Evolutionary conservation across 2,329 filamentous ascomycete species (phyloP).

Genomic region (Apiospora pterosperma): DNA sequence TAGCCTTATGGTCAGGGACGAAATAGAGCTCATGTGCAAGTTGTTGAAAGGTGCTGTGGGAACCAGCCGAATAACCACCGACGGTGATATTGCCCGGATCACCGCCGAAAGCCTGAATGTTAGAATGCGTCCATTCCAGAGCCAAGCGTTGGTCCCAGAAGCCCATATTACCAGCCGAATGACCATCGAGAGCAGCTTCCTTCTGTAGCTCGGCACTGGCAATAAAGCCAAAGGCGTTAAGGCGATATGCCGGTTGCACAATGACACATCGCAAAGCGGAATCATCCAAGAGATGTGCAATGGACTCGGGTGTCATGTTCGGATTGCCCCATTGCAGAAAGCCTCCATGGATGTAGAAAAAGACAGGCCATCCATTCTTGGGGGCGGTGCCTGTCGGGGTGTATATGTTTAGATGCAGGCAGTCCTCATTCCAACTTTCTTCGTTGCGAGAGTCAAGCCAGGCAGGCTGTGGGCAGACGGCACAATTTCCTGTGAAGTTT

Average conservation of each 20-base stretch:
- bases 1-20: slow-evolving; percentile 37
- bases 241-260: slow-evolving; percentile 52
- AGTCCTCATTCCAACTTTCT: slow-evolving; percentile 45
- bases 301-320: slow-evolving; percentile 36
- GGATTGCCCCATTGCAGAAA: slow-evolving; percentile 54
- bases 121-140: slow-evolving; percentile 52
- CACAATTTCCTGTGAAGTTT: slow-evolving; percentile 32
- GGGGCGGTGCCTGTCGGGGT: slow-evolving; percentile 44
- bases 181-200: slow-evolving; percentile 31
- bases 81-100: slow-evolving; percentile 43
- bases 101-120: slow-evolving; percentile 34
- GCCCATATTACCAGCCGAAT: slow-evolving; percentile 40
- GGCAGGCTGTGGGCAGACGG: slow-evolving; percentile 49
- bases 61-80: slow-evolving; percentile 52
- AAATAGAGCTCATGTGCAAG: slow-evolving; percentile 50
- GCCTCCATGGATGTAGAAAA: slow-evolving; percentile 55
- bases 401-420: slow-evolving; percentile 54
- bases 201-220: slow-evolving; percentile 40
- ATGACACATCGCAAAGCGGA: slow-evolving; percentile 46
- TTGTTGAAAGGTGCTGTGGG: slow-evolving; percentile 55
- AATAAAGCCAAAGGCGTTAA: slow-evolving; percentile 55
- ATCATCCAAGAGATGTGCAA: slow-evolving; percentile 43
- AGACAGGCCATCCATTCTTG: slow-evolving; percentile 50
- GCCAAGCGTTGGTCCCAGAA: slow-evolving; percentile 57
- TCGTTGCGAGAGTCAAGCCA: slow-evolving; percentile 13